A percentile compares a stretch with the other conserved stretches of the same genome.
Conservation (phyloP, 2,329 filamentous ascomycete species). For the Dothistroma pini region DNA sequence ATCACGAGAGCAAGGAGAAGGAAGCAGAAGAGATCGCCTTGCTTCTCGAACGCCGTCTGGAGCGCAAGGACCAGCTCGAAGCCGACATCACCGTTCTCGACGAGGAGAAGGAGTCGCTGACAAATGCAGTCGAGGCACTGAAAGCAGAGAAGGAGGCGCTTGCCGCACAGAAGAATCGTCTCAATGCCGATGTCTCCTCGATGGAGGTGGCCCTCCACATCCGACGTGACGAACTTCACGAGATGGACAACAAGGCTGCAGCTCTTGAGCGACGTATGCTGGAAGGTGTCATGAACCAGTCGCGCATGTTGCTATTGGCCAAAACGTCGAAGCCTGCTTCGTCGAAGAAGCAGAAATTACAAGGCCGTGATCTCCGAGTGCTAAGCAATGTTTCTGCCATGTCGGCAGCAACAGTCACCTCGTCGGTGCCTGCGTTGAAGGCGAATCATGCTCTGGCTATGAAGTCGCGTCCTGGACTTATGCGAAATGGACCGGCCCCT, state of each 20-base stretch:
- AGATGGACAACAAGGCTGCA: constrained; percentile 88
- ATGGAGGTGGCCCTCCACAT: constrained; percentile 87
- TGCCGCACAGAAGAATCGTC: constrained; percentile 69
- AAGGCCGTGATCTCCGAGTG: constrained; percentile 41
- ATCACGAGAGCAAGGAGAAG: constrained; percentile 73
- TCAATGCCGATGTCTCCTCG: constrained; percentile 82
- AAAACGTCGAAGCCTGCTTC: constrained; percentile 50
- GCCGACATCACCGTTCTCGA: constrained; percentile 45
- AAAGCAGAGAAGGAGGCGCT: constrained; percentile 71
- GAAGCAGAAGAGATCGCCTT: constrained; percentile 75
- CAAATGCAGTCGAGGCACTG: constrained; percentile 55
- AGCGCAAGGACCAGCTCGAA: constrained; percentile 60
- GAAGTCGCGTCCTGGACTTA: constrained; percentile 46
- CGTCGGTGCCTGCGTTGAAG: constrained; percentile 31
- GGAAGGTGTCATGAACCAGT: constrained; percentile 95
- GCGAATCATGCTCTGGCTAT: constrained; percentile 43
- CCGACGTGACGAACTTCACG: constrained; percentile 82
- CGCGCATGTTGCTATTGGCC: constrained; percentile 78
- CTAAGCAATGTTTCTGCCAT: constrained; percentile 40
- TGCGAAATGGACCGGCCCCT: constrained; percentile 38
- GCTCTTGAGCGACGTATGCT: constrained; percentile 86
- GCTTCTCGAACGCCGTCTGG: constrained; percentile 71
- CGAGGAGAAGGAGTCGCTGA: constrained; percentile 45
- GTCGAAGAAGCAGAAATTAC: constrained; percentile 40
- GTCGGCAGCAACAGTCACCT: constrained; percentile 40